These are phyloP conservation scores for Rickenella mellea DNA, from an alignment of 768 basidiomycete genomes.

Conservation along the genomic window DNA sequence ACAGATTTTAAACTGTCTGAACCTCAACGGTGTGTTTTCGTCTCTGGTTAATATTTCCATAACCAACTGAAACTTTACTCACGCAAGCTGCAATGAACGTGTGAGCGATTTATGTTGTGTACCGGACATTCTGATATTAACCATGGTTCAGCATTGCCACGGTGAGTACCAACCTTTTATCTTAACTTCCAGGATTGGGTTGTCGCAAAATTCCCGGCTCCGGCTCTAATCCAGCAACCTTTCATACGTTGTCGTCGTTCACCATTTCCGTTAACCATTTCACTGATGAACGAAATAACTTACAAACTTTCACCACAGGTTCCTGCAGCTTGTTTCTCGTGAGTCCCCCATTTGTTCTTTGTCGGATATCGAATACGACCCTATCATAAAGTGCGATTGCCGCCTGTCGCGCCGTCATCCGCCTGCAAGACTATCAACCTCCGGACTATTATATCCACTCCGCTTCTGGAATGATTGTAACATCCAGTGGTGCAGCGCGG, in stretches of 20 bases:
- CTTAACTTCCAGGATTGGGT: too few relatives aligned
- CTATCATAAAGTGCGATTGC: conserved; percentile 33
- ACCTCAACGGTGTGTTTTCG: conserved; percentile 44
- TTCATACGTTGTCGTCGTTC: too few relatives aligned
- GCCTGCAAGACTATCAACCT: conserved; percentile 46
- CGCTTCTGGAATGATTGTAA: conserved; percentile 5
- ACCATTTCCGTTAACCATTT: too few relatives aligned
- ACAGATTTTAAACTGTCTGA: conserved; percentile 16
- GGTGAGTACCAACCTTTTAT: too few relatives aligned
- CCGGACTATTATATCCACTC: conserved; percentile 19
- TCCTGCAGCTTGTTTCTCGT: conserved; percentile 62
- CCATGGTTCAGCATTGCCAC: conserved; percentile 36
- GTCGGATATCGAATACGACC: conserved; percentile 2
- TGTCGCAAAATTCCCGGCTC: too few relatives aligned
- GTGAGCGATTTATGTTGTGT: conserved; percentile 25
- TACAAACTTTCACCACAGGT: conserved; percentile 27
- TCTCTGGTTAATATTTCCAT: neutral
- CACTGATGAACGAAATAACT: too few relatives aligned
- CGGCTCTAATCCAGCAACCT: too few relatives aligned
- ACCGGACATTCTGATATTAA: conserved; percentile 2
- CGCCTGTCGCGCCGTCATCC: conserved; percentile 60
- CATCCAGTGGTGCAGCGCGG: neutral
- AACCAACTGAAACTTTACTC: conserved; percentile 6
- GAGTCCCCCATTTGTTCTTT: conserved; percentile 9
- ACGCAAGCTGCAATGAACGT: conserved; percentile 51